A percentile compares a stretch with the other conserved stretches of the same genome.
These are phyloP conservation scores for Euptelea pleiosperma DNA, from an alignment of 164 flowering plant genomes.

Conservation along the genomic window DNA sequence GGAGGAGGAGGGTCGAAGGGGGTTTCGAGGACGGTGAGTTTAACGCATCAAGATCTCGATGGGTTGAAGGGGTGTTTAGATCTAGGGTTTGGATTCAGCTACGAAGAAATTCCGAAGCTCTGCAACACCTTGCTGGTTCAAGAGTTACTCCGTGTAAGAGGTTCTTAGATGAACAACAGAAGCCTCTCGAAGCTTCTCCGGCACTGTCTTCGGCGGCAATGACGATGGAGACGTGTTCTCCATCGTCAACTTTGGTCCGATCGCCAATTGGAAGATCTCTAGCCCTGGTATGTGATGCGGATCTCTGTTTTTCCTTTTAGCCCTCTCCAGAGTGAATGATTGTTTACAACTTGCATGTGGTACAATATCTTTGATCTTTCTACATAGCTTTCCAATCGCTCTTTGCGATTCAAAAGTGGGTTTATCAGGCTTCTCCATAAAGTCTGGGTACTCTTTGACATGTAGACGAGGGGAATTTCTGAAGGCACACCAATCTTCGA, in stretches of 20 bases:
- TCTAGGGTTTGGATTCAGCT: constrained; percentile 75
- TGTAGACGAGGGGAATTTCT: constrained; percentile 47
- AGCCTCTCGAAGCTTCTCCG: constrained; percentile 48
- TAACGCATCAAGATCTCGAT: too few relatives aligned
- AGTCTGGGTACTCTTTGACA: constrained; percentile 68
- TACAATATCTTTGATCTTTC: too few relatives aligned
- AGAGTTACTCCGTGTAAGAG: constrained; percentile 79
- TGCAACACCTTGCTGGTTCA: too few relatives aligned
- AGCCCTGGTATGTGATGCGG: too few relatives aligned
- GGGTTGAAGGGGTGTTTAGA: too few relatives aligned
- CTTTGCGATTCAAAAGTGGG: constrained; percentile 50
- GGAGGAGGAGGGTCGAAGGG: too few relatives aligned
- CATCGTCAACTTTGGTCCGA: constrained; percentile 32
- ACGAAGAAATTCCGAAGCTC: constrained; percentile 82
- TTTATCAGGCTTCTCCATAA: constrained; percentile 78
- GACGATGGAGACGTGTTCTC: constrained; percentile 5
- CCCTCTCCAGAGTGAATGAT: constrained; percentile 49
- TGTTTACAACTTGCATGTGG: constrained; percentile 12
- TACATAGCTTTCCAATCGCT: constrained; percentile 33
- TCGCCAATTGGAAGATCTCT: constrained; percentile 77
- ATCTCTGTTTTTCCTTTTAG: too few relatives aligned
- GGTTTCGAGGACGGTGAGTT: too few relatives aligned
- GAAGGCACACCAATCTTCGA: constrained; percentile 83
- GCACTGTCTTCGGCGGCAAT: constrained; percentile 26
- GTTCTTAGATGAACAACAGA: too few relatives aligned